phyloP scores from a whole-genome alignment of 805 yeast genomes.

The Ogataea chonburiensis region DNA sequence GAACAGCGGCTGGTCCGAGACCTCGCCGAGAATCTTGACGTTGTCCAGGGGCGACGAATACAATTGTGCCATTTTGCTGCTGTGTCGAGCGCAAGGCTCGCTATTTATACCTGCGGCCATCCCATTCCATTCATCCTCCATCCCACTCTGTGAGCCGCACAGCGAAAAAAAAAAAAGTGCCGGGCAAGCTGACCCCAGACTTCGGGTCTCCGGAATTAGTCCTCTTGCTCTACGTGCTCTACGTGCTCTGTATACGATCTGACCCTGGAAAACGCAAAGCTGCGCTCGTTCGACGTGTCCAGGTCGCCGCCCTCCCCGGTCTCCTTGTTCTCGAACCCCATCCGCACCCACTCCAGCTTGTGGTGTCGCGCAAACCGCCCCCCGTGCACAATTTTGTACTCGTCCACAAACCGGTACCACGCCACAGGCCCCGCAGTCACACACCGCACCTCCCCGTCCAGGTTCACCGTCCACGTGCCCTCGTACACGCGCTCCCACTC shows the following conservation, averaged over 20 bases:
- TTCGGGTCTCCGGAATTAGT: conserved; percentile 12
- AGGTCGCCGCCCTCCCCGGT: conserved; percentile 35
- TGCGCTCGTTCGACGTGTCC: conserved; percentile 67
- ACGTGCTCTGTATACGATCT: conserved; percentile 5
- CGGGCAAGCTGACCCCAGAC: conserved; percentile 4
- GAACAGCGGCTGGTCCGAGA: conserved; percentile 34
- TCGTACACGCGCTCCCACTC: conserved; percentile 38
- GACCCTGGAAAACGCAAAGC: conserved; percentile 74
- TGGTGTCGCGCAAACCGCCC: conserved; percentile 62
- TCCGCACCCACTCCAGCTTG: conserved; percentile 68
- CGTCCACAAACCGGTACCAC: conserved; percentile 62
- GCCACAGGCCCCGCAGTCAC: conserved; percentile 57
- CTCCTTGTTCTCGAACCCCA: conserved; percentile 44
- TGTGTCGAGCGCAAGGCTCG: neutral
- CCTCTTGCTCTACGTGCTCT: neutral
- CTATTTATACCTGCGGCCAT: conserved; percentile 7
- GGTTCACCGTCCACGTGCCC: conserved; percentile 59
- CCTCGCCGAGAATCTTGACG: conserved; percentile 52
- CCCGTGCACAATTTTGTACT: conserved; percentile 54
- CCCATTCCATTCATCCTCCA: conserved; percentile 15
- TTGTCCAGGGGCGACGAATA: conserved; percentile 42
- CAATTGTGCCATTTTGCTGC: conserved; percentile 26
- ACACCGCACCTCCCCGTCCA: conserved; percentile 53
- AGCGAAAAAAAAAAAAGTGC: conserved; percentile 4
- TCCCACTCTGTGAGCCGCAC: conserved; percentile 11